Conservation (phyloP, 495 filamentous ascomycete genomes). For the Xylaria venustula region DNA sequence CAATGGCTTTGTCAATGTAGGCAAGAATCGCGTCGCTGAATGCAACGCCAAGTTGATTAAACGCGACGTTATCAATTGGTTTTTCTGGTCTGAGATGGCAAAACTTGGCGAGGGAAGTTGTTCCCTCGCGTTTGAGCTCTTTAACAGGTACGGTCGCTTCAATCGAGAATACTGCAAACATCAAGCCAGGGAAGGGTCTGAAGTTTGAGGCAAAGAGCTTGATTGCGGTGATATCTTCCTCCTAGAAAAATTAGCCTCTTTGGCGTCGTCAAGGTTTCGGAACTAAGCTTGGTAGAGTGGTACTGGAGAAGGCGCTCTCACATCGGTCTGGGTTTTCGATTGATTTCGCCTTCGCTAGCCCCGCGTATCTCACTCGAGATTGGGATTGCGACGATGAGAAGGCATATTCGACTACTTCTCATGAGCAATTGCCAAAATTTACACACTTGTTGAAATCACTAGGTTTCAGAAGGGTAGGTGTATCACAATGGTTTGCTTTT, state of each 20-base stretch:
- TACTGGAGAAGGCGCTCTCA: not conserved
- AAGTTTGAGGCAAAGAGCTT: slow-evolving; percentile 31
- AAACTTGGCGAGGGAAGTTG: not conserved
- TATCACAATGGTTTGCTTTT: slow-evolving; percentile 8
- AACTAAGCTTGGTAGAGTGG: not conserved
- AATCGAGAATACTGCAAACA: slow-evolving; percentile 30
- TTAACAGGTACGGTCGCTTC: slow-evolving; percentile 35
- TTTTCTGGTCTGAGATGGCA: not conserved
- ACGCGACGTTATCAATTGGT: not conserved
- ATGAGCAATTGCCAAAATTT: not conserved
- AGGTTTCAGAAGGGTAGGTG: slow-evolving; percentile 17
- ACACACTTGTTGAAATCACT: slow-evolving; percentile 28
- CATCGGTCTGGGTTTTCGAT: not conserved
- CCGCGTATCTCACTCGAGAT: not conserved
- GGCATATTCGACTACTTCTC: not conserved
- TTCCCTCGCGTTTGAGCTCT: slow-evolving; percentile 15
- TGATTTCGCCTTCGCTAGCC: not conserved
- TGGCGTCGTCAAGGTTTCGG: not conserved
- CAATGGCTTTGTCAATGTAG: not conserved
- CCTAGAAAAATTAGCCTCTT: slow-evolving; percentile 17
- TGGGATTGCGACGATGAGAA: not conserved
- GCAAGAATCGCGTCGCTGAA: not conserved
- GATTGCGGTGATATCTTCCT: slow-evolving; percentile 31
- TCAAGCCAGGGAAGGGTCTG: slow-evolving; percentile 30
- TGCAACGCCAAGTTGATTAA: not conserved